Conservation (phyloP, 441 rosid genomes). For the Mallotus repandus region DNA sequence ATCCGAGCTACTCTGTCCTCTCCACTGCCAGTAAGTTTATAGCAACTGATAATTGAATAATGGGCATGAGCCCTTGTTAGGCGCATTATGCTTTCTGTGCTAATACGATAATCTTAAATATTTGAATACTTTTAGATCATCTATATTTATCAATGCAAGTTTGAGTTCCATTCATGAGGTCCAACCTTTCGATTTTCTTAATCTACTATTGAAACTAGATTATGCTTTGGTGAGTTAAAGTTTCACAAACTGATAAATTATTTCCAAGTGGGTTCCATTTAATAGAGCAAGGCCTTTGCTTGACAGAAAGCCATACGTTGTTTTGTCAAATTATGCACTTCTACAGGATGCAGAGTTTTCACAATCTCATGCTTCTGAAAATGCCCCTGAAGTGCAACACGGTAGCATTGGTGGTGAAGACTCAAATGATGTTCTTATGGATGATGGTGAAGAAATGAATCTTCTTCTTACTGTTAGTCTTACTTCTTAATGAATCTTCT, state of each 20-base stretch:
- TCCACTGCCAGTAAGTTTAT: slow-evolving; percentile 77
- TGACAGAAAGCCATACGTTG: slow-evolving; percentile 58
- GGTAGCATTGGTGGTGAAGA: slow-evolving; percentile 42
- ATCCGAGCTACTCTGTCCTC: slow-evolving; percentile 92
- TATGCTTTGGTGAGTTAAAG: not conserved
- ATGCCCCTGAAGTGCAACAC: slow-evolving; percentile 27
- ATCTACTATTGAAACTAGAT: slow-evolving; percentile 1
- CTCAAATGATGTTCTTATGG: slow-evolving; percentile 34
- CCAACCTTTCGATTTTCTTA: not conserved
- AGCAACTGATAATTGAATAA: slow-evolving; percentile 6
- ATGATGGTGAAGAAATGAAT: too few species aligned
- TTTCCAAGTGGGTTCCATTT: slow-evolving; percentile 84
- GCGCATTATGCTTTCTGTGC: too few species aligned
- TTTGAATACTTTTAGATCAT: too few species aligned
- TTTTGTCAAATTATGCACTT: slow-evolving; percentile 55
- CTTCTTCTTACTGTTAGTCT: too few species aligned
- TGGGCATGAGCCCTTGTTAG: not conserved
- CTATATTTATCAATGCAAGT: not conserved
- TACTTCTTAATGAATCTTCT: too few species aligned
- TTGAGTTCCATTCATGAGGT: not conserved
- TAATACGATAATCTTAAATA: too few species aligned
- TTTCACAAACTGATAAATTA: slow-evolving; percentile 24
- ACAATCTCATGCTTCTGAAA: slow-evolving; percentile 36
- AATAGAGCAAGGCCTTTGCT: slow-evolving; percentile 68
- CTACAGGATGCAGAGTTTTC: slow-evolving; percentile 38